Evolutionary conservation across 306 rosid genomes (phyloP).

Genomic region (Prunus davidiana): DNA sequence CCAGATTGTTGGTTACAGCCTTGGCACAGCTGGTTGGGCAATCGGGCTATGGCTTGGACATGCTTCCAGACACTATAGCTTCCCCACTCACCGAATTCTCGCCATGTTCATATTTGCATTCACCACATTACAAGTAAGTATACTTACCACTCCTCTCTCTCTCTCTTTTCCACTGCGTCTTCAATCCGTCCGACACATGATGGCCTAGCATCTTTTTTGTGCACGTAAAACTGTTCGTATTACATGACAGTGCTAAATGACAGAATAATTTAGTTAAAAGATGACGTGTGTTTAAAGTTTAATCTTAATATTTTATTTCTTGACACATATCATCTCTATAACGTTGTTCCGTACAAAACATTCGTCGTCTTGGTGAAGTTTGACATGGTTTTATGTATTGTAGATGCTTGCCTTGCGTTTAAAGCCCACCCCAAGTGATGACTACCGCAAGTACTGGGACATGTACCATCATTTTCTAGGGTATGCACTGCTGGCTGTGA

Average conservation of each 20-base stretch:
- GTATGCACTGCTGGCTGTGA: constrained; percentile 45
- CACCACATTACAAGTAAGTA: constrained; percentile 55
- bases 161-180: neutral
- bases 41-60: constrained; percentile 76
- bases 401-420: constrained; percentile 68
- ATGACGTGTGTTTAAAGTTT: neutral
- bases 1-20: constrained; percentile 49
- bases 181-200: too few relatives aligned
- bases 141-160: neutral
- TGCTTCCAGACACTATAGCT: constrained; percentile 45
- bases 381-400: neutral
- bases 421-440: constrained; percentile 35
- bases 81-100: constrained; percentile 50
- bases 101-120: constrained; percentile 61
- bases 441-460: constrained; percentile 71
- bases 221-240: neutral
- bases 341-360: neutral
- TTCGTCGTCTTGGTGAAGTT: too few relatives aligned
- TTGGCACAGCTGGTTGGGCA: constrained; percentile 59
- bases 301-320: neutral
- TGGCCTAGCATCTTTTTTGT: too few relatives aligned
- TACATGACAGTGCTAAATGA: rapidly evolving
- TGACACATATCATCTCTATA: neutral
- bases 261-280: neutral
- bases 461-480: constrained; percentile 94